Evolutionary conservation across 805 yeast genomes (phyloP).

Genomic region (Lipomyces sp.): DNA sequence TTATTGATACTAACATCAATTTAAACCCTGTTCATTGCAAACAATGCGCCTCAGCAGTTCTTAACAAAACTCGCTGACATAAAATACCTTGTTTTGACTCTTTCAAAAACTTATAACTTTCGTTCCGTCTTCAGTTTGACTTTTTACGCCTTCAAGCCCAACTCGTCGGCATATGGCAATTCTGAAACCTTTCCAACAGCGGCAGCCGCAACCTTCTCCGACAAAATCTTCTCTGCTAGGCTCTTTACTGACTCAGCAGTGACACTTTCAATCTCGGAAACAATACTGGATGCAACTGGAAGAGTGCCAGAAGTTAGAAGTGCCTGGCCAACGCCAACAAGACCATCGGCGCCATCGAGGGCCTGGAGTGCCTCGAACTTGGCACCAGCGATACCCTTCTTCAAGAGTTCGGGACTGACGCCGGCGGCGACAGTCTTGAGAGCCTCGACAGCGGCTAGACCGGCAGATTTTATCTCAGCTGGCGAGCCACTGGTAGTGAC

Average conservation of each 20-base stretch:
- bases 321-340: conserved; percentile 34
- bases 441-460: conserved; percentile 48
- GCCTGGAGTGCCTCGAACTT: conserved; percentile 61
- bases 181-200: conserved; percentile 87
- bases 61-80: not conserved
- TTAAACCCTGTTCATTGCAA: not conserved
- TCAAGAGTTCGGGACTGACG: conserved; percentile 47
- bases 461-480: conserved; percentile 60
- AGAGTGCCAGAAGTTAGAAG: conserved; percentile 50
- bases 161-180: conserved; percentile 85
- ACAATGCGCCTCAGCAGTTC: conserved; percentile 1
- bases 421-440: conserved; percentile 35
- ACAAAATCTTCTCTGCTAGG: conserved; percentile 46
- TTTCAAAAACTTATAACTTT: not conserved
- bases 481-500: conserved; percentile 68
- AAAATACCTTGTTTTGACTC: not conserved
- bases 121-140: not conserved
- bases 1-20: not conserved
- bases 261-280: conserved; percentile 35
- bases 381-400: conserved; percentile 60
- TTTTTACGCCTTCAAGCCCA: conserved; percentile 9
- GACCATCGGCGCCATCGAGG: conserved; percentile 38
- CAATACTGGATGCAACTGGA: conserved; percentile 41
- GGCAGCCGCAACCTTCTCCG: conserved; percentile 73
- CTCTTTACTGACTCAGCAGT: conserved; percentile 46